phyloP scores from a whole-genome alignment of 495 filamentous ascomycete species.

The Podospora conica region DNA sequence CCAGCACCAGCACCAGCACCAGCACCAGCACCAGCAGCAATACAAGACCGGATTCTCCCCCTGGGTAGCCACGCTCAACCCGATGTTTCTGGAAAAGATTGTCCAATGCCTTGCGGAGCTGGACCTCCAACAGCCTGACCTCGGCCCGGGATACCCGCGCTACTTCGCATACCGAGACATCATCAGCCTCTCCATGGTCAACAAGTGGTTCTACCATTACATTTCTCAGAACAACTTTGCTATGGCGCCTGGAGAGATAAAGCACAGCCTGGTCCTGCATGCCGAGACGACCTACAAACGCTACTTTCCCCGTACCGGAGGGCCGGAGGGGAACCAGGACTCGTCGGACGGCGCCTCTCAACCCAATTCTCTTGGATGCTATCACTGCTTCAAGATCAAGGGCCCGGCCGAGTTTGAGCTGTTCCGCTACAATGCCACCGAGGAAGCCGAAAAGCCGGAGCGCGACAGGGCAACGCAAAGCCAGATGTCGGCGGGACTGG shows the following conservation, averaged over 20 bases:
- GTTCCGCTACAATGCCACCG: conserved; percentile 11
- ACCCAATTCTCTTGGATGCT: conserved; percentile 21
- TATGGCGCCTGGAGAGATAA: conserved; percentile 11
- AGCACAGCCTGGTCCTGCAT: conserved; percentile 13
- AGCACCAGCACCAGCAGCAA: not conserved
- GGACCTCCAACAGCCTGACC: too few species aligned
- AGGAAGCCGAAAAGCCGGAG: conserved; percentile 3
- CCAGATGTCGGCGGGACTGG: not conserved
- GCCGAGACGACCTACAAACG: conserved; percentile 21
- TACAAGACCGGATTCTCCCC: not conserved
- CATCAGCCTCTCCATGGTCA: conserved; percentile 3
- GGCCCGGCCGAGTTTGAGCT: conserved; percentile 22
- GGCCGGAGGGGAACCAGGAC: not conserved
- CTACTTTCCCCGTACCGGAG: conserved; percentile 9
- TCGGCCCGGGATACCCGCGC: too few species aligned
- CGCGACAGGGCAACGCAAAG: conserved; percentile 1
- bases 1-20: not conserved
- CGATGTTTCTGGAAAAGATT: conserved; percentile 8
- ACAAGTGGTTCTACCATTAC: conserved; percentile 11
- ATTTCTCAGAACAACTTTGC: conserved; percentile 12
- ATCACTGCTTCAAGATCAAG: conserved; percentile 24
- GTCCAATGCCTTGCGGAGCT: not conserved
- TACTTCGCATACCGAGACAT: conserved; percentile 16
- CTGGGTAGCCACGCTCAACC: not conserved
- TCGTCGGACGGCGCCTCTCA: not conserved